Evolutionary conservation across 371 early-diverging fungal species (phyloP), one percentile per base, ranked within the genome.

Genomic region (Syncephalastrum sp.): DNA sequence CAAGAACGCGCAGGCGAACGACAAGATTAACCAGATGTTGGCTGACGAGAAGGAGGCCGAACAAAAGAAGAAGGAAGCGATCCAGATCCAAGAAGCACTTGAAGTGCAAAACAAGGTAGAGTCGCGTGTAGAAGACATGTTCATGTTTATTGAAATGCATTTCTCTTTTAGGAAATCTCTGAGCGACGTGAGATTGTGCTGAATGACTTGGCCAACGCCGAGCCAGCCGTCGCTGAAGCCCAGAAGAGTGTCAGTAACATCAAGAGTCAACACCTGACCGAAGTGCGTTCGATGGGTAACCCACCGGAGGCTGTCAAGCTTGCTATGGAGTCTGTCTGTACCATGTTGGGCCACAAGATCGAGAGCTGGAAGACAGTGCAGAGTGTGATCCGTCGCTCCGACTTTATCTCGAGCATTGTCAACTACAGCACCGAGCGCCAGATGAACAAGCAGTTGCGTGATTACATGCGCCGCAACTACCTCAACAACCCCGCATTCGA

Each of bases 271-370:
- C 96, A 97, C 54, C 80, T 99, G 67, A 93, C 95, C n/a, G 99
- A 99, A 83, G 95, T 99, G 4, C 90, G 99, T 67, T 69, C 93
- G 0, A 99, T 99, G 99, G 89, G 87, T 52, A 99, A 95, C 60
- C 99, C 99, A 55, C 99, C 99, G 3, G 89, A 85, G 61, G 91
- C 92, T 5, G 97, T 99, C 61, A 97, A 97, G 67, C 72, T 97
- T 62, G 94, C 98, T 15, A 93, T 99, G 91, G 99, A 99, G 61
- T 88, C 96, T 48, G 98, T 99, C 4, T 99, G 99, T 78, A 90
- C 85, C 13, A 70, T 99, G 61, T 81, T 99, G 8, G 98, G 98
- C 7, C 86, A 92, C 72, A 88, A 87, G 60, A 77, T 89, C 58
- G 90, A 92, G 10, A 82, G 84, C 57, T 92, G 93, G 94, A 92